phyloP scores from a whole-genome alignment of 2,329 filamentous ascomycete genomes.

The Botrytis hyacinthi region DNA sequence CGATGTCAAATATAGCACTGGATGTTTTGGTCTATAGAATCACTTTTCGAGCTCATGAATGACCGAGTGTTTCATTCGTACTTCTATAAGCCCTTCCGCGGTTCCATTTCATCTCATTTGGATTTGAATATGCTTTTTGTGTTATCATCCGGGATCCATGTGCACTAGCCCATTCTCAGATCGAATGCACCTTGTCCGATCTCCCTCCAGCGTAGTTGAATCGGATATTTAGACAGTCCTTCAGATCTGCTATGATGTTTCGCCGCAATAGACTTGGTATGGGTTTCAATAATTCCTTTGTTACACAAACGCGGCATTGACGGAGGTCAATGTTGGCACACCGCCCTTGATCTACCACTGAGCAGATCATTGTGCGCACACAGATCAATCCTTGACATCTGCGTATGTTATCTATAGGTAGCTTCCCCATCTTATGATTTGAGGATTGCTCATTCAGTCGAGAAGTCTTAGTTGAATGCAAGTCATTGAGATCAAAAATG shows the following conservation, averaged over 20 bases:
- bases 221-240: neutral
- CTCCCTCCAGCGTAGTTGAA: neutral
- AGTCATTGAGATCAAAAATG: neutral
- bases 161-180: neutral
- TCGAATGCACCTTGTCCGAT: neutral
- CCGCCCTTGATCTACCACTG: neutral
- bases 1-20: neutral
- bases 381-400: neutral
- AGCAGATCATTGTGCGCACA: neutral
- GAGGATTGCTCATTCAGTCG: neutral
- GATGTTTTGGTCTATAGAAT: accelerated
- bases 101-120: neutral
- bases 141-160: neutral
- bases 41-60: neutral
- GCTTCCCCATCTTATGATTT: neutral
- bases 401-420: neutral
- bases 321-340: neutral
- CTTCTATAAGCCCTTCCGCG: neutral
- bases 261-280: neutral
- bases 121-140: neutral
- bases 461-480: neutral
- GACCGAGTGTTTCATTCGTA: too few relatives aligned
- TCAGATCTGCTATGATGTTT: neutral
- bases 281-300: neutral
- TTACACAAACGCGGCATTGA: neutral